Evolutionary conservation across 139 green algal species (phyloP).

Genomic region (Micromonas pusilla): DNA sequence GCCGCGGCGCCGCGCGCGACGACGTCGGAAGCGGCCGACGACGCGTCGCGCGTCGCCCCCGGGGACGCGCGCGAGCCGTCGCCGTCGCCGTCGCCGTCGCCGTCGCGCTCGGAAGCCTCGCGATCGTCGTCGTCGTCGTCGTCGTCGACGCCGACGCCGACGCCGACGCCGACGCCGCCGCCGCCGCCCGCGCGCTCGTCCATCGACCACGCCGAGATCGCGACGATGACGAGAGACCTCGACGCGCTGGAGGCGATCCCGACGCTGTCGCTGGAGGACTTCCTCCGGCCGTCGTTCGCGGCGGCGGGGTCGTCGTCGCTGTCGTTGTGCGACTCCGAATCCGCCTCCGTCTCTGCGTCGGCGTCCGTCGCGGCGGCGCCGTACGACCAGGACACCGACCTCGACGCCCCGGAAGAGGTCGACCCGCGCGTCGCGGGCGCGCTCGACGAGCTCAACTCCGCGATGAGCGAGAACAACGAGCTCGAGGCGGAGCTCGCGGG

Average conservation of each 20-base stretch:
- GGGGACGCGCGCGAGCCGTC: neutral
- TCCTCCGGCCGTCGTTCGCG: neutral
- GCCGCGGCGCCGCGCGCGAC: neutral
- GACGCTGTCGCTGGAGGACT: neutral
- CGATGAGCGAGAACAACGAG: neutral
- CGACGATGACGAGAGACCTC: no score
- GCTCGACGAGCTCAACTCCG: constrained; percentile 9
- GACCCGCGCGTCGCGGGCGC: constrained; percentile 11
- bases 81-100: neutral
- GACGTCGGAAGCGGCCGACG: neutral
- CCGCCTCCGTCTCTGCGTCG: no score
- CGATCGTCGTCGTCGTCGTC: neutral
- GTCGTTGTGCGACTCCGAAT: no score
- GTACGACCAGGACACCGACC: constrained; percentile 7
- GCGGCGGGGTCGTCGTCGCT: no score
- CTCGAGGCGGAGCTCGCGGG: neutral
- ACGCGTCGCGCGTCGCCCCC: neutral
- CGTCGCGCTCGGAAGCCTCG: neutral
- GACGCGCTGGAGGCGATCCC: neutral
- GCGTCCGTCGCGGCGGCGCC: neutral
- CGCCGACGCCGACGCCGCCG: neutral
- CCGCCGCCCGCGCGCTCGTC: neutral
- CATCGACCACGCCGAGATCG: no score
- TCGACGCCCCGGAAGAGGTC: constrained; percentile 9
- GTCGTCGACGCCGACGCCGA: no score